A percentile compares a stretch with the other conserved stretches of the same genome.
phyloP scores from a whole-genome alignment of 2,329 filamentous ascomycete species.

The Diplodia corticola region DNA sequence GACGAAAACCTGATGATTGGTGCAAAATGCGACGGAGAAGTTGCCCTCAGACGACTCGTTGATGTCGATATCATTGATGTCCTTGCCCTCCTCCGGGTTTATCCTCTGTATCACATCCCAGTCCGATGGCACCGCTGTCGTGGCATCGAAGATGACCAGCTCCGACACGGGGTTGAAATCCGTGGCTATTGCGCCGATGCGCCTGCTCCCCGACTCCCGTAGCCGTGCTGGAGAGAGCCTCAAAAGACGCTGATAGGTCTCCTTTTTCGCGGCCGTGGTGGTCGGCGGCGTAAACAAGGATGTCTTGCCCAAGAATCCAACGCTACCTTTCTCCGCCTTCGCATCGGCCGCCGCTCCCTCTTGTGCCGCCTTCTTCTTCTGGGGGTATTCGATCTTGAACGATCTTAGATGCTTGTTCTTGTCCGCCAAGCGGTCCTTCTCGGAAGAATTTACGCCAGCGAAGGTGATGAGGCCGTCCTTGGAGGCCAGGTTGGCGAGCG shows the following conservation, averaged over 20 bases:
- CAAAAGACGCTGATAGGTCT: constrained; percentile 61
- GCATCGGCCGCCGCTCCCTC: constrained; percentile 35
- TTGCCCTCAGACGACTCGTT: constrained; percentile 60
- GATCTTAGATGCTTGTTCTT: constrained; percentile 83
- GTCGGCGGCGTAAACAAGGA: constrained; percentile 51
- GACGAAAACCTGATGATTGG: constrained; percentile 71
- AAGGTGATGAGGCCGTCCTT: constrained; percentile 58
- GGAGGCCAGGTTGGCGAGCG: constrained; percentile 67
- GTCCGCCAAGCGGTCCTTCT: constrained; percentile 68
- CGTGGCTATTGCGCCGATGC: constrained; percentile 77
- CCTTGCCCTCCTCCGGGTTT: constrained; percentile 50
- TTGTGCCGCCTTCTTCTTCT: constrained; percentile 38
- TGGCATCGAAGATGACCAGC: constrained; percentile 76
- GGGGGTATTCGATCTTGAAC: constrained; percentile 63
- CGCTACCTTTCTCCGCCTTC: constrained; percentile 37
- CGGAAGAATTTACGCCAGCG: constrained; percentile 82
- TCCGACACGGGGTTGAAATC: constrained; percentile 72
- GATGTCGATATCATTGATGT: constrained; percentile 71
- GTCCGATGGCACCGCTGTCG: constrained; percentile 47
- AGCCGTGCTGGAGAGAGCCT: constrained; percentile 58
- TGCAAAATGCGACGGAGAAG: constrained; percentile 77
- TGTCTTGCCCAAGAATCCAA: constrained; percentile 52
- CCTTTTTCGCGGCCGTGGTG: constrained; percentile 47
- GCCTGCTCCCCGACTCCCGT: constrained; percentile 52
- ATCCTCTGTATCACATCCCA: constrained; percentile 58